Conservation (phyloP, 1,284 basidiomycete species). For the Trichosporon sp. region DNA sequence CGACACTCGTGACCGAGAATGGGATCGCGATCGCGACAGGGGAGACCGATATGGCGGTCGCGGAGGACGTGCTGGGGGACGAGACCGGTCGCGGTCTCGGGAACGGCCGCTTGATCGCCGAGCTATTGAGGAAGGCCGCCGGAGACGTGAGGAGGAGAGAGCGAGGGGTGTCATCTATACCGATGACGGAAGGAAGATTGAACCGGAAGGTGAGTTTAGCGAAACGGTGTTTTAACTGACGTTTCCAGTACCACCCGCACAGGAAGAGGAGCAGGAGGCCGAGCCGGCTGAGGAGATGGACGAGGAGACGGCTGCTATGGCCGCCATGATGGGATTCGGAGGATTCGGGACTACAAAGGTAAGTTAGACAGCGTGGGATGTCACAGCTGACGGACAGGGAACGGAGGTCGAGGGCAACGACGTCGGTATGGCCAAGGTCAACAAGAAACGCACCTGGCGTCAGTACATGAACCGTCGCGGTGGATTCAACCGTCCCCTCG, state of each 20-base stretch:
- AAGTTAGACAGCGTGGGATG: slow-evolving; percentile 22
- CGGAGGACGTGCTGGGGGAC: slow-evolving; percentile 9
- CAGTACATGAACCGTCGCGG: slow-evolving; percentile 70
- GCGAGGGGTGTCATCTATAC: slow-evolving; percentile 32
- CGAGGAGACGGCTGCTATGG: slow-evolving; percentile 64
- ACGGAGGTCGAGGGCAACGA: slow-evolving; percentile 58
- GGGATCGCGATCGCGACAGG: slow-evolving; percentile 12
- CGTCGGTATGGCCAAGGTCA: slow-evolving; percentile 62
- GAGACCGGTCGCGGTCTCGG: slow-evolving; percentile 20
- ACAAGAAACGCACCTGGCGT: slow-evolving; percentile 88
- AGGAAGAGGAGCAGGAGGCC: slow-evolving; percentile 52
- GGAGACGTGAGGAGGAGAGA: slow-evolving; percentile 44
- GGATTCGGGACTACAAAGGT: slow-evolving; percentile 91
- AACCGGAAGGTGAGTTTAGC: slow-evolving; percentile 22
- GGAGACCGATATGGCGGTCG: slow-evolving; percentile 16
- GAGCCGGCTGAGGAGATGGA: slow-evolving; percentile 66
- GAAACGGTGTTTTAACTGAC: not conserved
- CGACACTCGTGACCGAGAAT: slow-evolving; percentile 8
- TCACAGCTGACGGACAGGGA: slow-evolving; percentile 52
- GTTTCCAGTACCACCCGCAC: slow-evolving; percentile 30
- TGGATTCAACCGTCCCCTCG: slow-evolving; percentile 83
- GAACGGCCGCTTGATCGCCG: slow-evolving; percentile 35
- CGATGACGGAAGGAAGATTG: slow-evolving; percentile 25
- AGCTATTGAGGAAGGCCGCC: slow-evolving; percentile 45
- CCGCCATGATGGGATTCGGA: slow-evolving; percentile 80